A percentile compares a stretch with the other conserved stretches of the same genome.
phyloP scores from a whole-genome alignment of 352 stramenopile species.

The Phytophthora colocasiae region DNA sequence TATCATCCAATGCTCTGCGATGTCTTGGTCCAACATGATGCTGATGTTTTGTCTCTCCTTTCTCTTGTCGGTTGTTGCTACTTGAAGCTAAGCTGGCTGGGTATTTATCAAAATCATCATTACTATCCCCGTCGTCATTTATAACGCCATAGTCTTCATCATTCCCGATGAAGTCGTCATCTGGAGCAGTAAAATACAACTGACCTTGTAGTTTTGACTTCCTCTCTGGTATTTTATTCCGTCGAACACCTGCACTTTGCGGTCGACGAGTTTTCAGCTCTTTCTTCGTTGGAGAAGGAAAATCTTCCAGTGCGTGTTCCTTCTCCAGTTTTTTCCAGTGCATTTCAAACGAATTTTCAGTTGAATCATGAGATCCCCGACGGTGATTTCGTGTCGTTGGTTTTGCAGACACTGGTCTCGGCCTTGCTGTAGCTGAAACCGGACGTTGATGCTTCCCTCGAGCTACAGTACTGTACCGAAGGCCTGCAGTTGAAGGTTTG shows the following conservation, averaged over 20 bases:
- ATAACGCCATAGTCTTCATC: conserved; percentile 54
- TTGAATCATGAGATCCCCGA: conserved; percentile 1
- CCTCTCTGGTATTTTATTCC: conserved; percentile 8
- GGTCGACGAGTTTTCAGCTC: conserved; percentile 35
- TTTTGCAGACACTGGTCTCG: conserved; percentile 44
- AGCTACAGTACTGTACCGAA: conserved; percentile 40
- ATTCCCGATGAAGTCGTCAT: conserved; percentile 43
- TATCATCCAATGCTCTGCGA: conserved; percentile 40
- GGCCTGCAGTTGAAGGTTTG: conserved; percentile 48
- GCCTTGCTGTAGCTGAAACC: conserved; percentile 28
- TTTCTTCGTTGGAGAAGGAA: conserved; percentile 3
- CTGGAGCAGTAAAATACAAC: conserved; percentile 31
- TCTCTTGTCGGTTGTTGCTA: conserved; percentile 20
- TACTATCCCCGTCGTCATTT: conserved; percentile 47
- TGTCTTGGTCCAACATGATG: conserved; percentile 18
- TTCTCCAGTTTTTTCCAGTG: conserved; percentile 55
- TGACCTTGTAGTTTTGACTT: conserved; percentile 22
- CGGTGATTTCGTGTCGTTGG: conserved; percentile 8
- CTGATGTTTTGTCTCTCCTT: conserved; percentile 1
- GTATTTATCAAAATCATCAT: conserved; percentile 40
- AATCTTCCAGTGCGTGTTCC: conserved; percentile 38
- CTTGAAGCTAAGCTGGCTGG: conserved; percentile 13
- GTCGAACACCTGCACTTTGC: conserved; percentile 45
- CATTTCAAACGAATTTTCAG: conserved; percentile 35
- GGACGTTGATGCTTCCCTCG: conserved; percentile 21